Base-by-base conservation (phyloP, 305 asterid genomes). In the Fraxinus sp. region DNA sequence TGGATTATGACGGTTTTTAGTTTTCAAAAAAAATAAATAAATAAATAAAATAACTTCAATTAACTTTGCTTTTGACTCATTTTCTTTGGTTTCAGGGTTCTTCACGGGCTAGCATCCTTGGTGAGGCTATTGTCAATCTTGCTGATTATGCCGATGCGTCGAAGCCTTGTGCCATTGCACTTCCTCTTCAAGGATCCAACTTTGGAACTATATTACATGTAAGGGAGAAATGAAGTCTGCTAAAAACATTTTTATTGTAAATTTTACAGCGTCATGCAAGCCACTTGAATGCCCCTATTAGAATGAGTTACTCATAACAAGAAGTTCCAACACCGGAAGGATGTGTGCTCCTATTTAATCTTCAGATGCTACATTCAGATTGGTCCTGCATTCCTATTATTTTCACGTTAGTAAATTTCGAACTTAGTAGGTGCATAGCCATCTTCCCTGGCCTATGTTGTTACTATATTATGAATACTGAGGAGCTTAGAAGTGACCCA, bases 121-220 rank as follows among this genome's bases (percentile, higher is more conserved):
- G 99, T 55, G 99, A 97, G 91, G 97, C 96, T 82, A 89, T 88
- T 36, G 88, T 97, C 83, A 93, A 97, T 88, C 98, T 97, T 85
- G 96, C 98, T 41, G 99, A 97, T 80, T 93, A 93, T 85, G 93
- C 94, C 32, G 98, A 97, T 92, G 95, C 95, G 77, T 81, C 89
- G 30, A 93, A 97, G 88, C 98, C 99, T 83, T 93, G 89, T 46
- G 82, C 89, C 81, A 87, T 90, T 79, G 84, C 98, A 83, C 85
- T 92, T 86, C 96, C 98, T 82, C 98, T 97, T 86, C 91, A 89
- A 14, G 98, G 98, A 84, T 90, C 96, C 92, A 92, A 84, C 87
- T 89, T 89, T 36, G 99, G 98, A 83, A 91, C 98, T n/a, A 80
- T 92, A 80, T 88, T 97, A 86, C 99, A 97, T 88, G 99, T 97